Evolutionary conservation across 345 rosid genomes (phyloP), one percentile per base, ranked within the genome.

Genomic region (Aquilaria sinensis): DNA sequence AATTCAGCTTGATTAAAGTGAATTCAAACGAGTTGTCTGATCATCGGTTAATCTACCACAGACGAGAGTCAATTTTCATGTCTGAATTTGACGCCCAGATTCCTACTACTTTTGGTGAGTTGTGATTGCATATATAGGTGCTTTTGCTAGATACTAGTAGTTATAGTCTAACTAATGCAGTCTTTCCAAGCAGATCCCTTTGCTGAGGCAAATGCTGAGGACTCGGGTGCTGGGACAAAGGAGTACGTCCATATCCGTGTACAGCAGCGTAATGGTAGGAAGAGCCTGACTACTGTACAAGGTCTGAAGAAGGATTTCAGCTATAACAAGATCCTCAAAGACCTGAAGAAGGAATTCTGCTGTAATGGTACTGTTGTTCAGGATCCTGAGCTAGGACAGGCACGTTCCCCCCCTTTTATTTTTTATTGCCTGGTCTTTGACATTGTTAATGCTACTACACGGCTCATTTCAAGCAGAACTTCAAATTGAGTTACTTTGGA

Each of bases 351-450:
- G 23, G 23, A 16, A 16, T 16, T 16, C 23, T 16, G 23, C 23
- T 16, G 23, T 16, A 16, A 16, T 81, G 96, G 96, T 31, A 89
- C 92, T 6, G 96, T 89, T 11, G 96, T 89, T 31, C 87, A 86
- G 76, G 96, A 89, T 75, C 74, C 88, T 45, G 92, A 89, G 70
- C 70, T 86, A 66, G 96, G 96, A 61, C 90, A 89, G 90, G 96
- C 23, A 16, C 23, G 23, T 16, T 16, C 23, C 23, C 23, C 23
- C 23, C 23, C 23, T 16, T 16, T 16, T 16, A 16, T 16, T 16
- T 16, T 16, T 16, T 16, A 16, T 16, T 16, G 23, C 23, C 23
- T 16, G 23, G 23, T 16, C 23, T 16, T 16, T 16, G 23, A 16
- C 23, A 16, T 16, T 16, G 23, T 16, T 16, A 16, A 16, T 16